Conservation (phyloP, 441 rosid genomes). For the Populus hybrid region DNA sequence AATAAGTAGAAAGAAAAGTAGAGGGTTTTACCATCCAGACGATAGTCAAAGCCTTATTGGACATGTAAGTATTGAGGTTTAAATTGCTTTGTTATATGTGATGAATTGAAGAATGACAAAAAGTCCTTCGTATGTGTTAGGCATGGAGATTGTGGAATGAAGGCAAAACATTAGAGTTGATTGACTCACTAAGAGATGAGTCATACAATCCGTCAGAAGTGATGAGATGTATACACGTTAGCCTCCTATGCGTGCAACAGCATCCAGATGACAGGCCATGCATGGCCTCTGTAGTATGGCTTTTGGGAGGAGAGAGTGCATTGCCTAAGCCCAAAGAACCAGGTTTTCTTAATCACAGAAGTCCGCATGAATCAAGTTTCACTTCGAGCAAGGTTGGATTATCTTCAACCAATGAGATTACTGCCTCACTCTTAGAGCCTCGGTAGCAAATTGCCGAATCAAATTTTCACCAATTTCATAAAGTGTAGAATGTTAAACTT, state of each 20-base stretch:
- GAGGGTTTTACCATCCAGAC: no score
- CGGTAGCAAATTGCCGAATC: not conserved
- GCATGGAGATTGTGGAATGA: constrained; percentile 6
- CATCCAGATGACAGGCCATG: constrained; percentile 39
- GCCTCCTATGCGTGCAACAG: constrained; percentile 39
- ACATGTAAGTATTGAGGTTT: no score
- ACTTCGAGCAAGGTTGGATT: not conserved
- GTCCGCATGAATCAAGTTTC: not conserved
- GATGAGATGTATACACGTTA: constrained; percentile 35
- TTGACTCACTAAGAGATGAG: not conserved
- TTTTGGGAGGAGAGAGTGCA: constrained; percentile 34
- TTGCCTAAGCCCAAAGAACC: constrained; percentile 17
- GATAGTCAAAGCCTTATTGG: no score
- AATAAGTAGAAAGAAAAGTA: no score
- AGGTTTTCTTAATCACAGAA: not conserved
- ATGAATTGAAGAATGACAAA: no score
- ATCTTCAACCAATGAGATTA: not conserved
- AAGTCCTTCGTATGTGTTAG: not conserved
- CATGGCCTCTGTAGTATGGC: constrained; percentile 30
- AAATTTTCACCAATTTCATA: no score
- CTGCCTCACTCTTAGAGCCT: not conserved
- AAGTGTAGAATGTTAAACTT: no score
- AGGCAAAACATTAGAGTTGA: not conserved
- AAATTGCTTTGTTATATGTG: no score
- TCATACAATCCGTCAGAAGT: not conserved